Conservation (phyloP, 2,329 filamentous ascomycete species). For the Incumbomyces delicatus region DNA sequence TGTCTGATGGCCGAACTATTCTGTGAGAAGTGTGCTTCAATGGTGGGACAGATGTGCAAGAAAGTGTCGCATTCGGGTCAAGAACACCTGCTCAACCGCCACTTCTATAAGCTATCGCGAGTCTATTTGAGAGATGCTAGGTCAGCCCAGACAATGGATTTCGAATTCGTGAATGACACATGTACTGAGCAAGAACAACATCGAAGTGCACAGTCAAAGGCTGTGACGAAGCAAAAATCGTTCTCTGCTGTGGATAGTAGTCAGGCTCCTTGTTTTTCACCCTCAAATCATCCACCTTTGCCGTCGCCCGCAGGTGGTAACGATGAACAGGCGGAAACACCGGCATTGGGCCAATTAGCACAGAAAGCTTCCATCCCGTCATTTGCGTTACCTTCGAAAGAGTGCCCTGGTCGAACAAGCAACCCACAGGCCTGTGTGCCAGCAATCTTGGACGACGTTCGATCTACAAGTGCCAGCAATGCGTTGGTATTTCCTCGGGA, state of each 20-base stretch:
- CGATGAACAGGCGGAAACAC: too few species aligned
- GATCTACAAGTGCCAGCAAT: background rate
- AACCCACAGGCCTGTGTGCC: background rate
- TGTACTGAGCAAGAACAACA: too few species aligned
- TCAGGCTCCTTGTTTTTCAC: too few species aligned
- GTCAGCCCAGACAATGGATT: constrained; percentile 11
- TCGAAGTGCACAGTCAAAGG: too few species aligned
- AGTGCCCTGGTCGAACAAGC: too few species aligned
- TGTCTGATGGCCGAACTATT: constrained; percentile 19
- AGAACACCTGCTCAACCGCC: constrained; percentile 13
- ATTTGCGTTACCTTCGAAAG: too few species aligned
- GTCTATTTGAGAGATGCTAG: constrained; percentile 15
- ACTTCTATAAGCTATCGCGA: constrained; percentile 20
- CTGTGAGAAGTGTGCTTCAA: constrained; percentile 16
- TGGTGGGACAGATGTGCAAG: constrained; percentile 20
- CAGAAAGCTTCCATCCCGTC: too few species aligned
- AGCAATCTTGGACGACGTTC: background rate
- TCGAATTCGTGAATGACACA: constrained; percentile 10
- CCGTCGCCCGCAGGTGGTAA: too few species aligned
- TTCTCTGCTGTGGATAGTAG: too few species aligned
- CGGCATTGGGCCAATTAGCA: too few species aligned
- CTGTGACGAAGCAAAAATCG: too few species aligned
- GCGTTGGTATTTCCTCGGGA: background rate
- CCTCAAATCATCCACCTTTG: too few species aligned
- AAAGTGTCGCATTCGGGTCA: constrained; percentile 11